Conservation (phyloP, 805 yeast genomes). For the Ogataea glucozyma region DNA sequence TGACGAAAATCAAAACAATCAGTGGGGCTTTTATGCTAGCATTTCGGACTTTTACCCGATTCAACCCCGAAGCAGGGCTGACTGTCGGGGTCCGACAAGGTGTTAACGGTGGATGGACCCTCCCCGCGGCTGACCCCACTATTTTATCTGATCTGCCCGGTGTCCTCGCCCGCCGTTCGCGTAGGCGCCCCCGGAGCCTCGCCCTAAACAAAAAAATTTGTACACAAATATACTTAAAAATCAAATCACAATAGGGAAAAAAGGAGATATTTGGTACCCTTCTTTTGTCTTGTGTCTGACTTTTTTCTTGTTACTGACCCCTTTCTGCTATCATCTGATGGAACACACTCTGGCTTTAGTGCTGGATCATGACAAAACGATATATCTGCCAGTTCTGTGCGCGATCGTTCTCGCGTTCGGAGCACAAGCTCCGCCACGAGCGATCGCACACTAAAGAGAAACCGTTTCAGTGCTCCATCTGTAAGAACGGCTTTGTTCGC, state of each 20-base stretch:
- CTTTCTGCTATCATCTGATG: neutral
- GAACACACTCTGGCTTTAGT: conserved; percentile 2
- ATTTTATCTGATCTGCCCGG: neutral
- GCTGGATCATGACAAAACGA: conserved; percentile 51
- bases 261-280: neutral
- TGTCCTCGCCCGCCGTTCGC: conserved; percentile 3
- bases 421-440: conserved; percentile 77
- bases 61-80: neutral
- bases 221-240: neutral
- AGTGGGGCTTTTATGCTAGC: too few species aligned
- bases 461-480: conserved; percentile 72
- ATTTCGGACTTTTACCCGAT: conserved; percentile 3
- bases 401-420: conserved; percentile 75
- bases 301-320: neutral
- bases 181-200: conserved; percentile 7
- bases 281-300: neutral
- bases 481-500: conserved; percentile 73
- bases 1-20: neutral
- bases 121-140: conserved; percentile 11
- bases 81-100: conserved; percentile 6
- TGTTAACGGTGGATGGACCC: conserved; percentile 9
- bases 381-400: conserved; percentile 81
- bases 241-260: neutral
- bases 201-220: neutral
- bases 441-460: conserved; percentile 78